A percentile compares a stretch with the other conserved stretches of the same genome.
These are phyloP conservation scores for Paecilomyces dactylethromorphus DNA, from an alignment of 2,329 filamentous ascomycete genomes.

Conservation along the genomic window DNA sequence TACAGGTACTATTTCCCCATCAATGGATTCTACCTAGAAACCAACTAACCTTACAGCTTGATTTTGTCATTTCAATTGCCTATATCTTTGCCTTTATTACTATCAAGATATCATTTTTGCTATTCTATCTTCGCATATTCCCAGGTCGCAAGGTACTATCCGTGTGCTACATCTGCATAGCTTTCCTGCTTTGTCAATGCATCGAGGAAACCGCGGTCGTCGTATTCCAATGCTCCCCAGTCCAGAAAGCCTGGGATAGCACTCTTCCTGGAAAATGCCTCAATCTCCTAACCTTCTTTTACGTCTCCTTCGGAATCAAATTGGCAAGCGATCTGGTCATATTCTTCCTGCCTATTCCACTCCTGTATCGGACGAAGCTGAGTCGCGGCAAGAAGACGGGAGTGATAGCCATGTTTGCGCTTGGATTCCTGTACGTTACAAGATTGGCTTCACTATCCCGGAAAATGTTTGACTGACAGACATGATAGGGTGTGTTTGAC, in stretches of 20 bases:
- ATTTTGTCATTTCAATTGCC: conserved; percentile 12
- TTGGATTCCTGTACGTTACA: conserved; percentile 11
- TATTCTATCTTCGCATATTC: conserved; percentile 18
- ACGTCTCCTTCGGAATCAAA: conserved; percentile 11
- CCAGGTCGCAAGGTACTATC: conserved; percentile 11
- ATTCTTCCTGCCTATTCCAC: conserved; percentile 12
- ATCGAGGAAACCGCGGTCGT: conserved; percentile 65
- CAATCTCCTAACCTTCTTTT: conserved; percentile 9
- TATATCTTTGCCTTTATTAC: conserved; percentile 23
- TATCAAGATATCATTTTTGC: conserved; percentile 20
- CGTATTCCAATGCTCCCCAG: conserved; percentile 20
- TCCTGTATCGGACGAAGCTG: conserved; percentile 10
- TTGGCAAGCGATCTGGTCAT: conserved; percentile 12
- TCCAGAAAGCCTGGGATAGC: conserved; percentile 13
- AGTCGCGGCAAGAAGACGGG: conserved; percentile 9
- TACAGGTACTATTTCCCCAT: conserved; percentile 7
- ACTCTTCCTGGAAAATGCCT: conserved; percentile 10
- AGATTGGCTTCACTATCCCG: not conserved
- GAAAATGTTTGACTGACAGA: not conserved
- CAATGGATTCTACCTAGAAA: not conserved
- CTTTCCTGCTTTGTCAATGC: conserved; percentile 52
- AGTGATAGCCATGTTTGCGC: conserved; percentile 13
- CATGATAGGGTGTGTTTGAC: conserved; percentile 10
- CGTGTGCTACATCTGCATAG: conserved; percentile 9
- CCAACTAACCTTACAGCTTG: conserved; percentile 5